phyloP scores from a whole-genome alignment of 75 land plant species.

The Adiantum capillusveneris region DNA sequence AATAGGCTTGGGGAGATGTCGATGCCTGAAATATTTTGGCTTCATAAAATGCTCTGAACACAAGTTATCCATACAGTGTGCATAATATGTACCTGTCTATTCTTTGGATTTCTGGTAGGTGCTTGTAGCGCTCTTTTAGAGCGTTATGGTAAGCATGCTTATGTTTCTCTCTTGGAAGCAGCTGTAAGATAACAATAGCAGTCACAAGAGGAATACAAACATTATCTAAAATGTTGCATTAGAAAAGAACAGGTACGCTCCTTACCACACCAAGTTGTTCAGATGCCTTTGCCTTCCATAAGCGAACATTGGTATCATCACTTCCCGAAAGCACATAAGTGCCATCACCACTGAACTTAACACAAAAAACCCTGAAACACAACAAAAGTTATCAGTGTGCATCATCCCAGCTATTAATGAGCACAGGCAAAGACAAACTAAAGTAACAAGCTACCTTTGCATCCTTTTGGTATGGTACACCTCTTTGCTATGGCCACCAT shows the following conservation, averaged over 20 bases:
- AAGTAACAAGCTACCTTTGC: conserved; percentile 97
- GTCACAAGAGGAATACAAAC: no score
- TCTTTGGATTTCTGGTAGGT: conserved; percentile 78
- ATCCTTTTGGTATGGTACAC: conserved; percentile 92
- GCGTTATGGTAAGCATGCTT: conserved; percentile 81
- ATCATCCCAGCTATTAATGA: no score
- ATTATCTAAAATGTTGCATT: no score
- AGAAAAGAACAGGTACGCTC: background rate
- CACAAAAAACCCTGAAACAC: conserved; percentile 72
- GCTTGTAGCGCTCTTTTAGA: conserved; percentile 75
- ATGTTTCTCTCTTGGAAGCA: conserved; percentile 83
- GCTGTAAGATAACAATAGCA: conserved; percentile 26
- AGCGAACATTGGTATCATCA: conserved; percentile 90
- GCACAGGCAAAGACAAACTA: no score
- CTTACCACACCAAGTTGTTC: conserved; percentile 97
- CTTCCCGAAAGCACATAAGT: conserved; percentile 89
- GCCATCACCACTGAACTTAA: conserved; percentile 80
- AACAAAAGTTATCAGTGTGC: no score
- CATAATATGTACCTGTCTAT: conserved; percentile 54
- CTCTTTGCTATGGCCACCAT: conserved; percentile 96
- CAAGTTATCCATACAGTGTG: background rate
- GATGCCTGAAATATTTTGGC: conserved; percentile 50
- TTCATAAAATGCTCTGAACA: background rate
- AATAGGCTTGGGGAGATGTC: conserved; percentile 86
- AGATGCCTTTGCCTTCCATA: conserved; percentile 96